Conservation (phyloP, 2,329 filamentous ascomycete species). For the Mycosphaerella sp. region DNA sequence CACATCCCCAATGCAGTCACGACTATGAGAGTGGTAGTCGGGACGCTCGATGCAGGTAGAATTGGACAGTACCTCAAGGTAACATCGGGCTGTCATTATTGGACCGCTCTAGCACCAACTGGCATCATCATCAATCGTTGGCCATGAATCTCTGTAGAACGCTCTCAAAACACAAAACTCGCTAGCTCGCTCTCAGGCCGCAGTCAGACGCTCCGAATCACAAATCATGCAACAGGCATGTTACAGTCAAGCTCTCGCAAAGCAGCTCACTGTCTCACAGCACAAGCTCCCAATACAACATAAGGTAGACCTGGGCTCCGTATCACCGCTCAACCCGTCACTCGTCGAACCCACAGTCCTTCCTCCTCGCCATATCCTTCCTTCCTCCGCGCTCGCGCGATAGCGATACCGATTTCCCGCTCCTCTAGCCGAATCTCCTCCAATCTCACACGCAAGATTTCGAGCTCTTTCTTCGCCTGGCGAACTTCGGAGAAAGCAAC, state of each 20-base stretch:
- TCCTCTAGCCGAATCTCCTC: conserved; percentile 69
- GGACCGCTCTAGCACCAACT: neutral
- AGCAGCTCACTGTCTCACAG: neutral
- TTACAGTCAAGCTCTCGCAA: neutral
- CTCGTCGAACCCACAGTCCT: conserved; percentile 70
- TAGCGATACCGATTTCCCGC: conserved; percentile 69
- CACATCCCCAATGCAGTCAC: too few species aligned
- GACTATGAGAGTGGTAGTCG: neutral
- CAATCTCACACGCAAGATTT: conserved; percentile 59
- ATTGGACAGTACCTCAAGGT: neutral
- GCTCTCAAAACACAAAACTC: neutral
- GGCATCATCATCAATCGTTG: neutral
- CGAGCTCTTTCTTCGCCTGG: conserved; percentile 58
- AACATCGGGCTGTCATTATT: neutral
- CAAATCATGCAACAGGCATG: neutral
- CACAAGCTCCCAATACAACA: neutral
- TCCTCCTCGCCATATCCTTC: conserved; percentile 54
- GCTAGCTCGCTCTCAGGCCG: neutral
- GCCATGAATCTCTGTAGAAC: neutral
- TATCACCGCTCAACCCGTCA: conserved; percentile 52
- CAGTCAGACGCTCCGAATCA: neutral
- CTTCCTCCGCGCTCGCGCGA: conserved; percentile 70
- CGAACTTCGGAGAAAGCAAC: conserved; percentile 54
- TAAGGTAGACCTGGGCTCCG: neutral
- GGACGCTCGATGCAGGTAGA: neutral